phyloP scores from a whole-genome alignment of 352 stramenopile species.

The Phytophthora agathidicida region DNA sequence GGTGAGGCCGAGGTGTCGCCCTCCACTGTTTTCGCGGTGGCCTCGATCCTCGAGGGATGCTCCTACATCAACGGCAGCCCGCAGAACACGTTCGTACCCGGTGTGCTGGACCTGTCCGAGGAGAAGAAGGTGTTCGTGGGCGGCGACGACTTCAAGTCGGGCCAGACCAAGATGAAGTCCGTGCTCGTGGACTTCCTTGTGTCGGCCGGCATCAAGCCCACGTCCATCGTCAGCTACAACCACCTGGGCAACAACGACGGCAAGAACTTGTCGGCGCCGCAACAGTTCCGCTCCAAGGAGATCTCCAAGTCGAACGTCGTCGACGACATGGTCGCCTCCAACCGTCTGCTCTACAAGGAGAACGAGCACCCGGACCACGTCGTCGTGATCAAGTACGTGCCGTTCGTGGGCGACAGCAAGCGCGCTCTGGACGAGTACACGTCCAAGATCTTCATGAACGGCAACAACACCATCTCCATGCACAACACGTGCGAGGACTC shows the following conservation, averaged over 20 bases:
- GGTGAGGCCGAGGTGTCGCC: constrained; percentile 95
- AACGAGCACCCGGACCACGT: constrained; percentile 99
- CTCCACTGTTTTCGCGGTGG: constrained; percentile 98
- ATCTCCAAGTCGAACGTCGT: constrained; percentile 99
- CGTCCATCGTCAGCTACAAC: constrained; percentile 99
- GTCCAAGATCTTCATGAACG: constrained; percentile 99
- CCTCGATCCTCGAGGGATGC: constrained; percentile 98
- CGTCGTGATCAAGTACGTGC: constrained; percentile 99
- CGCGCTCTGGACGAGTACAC: constrained; percentile 99
- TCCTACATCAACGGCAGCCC: constrained; percentile 99
- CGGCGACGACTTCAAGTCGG: constrained; percentile 99
- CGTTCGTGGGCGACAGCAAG: constrained; percentile 99
- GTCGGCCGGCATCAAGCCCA: constrained; percentile 98
- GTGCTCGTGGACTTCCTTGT: constrained; percentile 99
- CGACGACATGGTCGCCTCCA: constrained; percentile 98
- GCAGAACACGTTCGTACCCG: constrained; percentile 99
- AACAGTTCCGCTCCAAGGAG: constrained; percentile 99
- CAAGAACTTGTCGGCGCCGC: constrained; percentile 98
- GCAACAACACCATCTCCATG: constrained; percentile 99
- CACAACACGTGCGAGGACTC: constrained; percentile 99
- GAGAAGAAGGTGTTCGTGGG: constrained; percentile 97
- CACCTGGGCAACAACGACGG: constrained; percentile 99
- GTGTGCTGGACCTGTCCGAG: constrained; percentile 95
- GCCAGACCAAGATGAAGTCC: constrained; percentile 99
- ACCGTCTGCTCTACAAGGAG: constrained; percentile 97